Percentiles rank a stretch among this genome's conserved stretches.
Conservation (phyloP, 1,284 basidiomycete species). For the Ceratobasidium papillatum region DNA sequence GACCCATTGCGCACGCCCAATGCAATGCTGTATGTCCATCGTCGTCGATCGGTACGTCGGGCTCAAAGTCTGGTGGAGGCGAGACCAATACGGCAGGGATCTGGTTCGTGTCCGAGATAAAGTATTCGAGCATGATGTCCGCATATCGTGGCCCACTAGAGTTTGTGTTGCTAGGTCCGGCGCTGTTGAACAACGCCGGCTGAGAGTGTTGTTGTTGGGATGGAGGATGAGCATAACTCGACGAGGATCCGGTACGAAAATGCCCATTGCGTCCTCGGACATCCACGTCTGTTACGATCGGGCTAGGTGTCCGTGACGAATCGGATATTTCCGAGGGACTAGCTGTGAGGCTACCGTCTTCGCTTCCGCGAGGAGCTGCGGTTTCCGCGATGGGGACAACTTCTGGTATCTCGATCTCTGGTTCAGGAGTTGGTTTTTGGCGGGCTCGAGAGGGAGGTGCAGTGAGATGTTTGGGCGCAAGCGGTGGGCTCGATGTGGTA, state of each 20-base stretch:
- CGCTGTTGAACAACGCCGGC: slow-evolving; percentile 29
- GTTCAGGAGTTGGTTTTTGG: slow-evolving; percentile 19
- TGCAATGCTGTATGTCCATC: slow-evolving; percentile 98
- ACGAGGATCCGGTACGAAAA: slow-evolving; percentile 50
- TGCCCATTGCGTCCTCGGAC: slow-evolving; percentile 17
- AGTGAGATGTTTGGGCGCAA: slow-evolving; percentile 95
- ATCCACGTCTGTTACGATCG: slow-evolving; percentile 64
- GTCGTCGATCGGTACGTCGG: slow-evolving; percentile 97
- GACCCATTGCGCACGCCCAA: slow-evolving; percentile 99
- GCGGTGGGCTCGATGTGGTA: slow-evolving; percentile 87
- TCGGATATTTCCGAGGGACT: slow-evolving; percentile 86
- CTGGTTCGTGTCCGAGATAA: slow-evolving; percentile 96
- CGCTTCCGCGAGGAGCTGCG: slow-evolving; percentile 62
- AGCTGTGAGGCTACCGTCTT: slow-evolving; percentile 85
- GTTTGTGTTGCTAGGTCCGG: slow-evolving; percentile 13
- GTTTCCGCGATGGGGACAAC: neutral
- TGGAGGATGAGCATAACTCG: slow-evolving; percentile 48
- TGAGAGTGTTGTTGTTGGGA: slow-evolving; percentile 1
- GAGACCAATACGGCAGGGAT: slow-evolving; percentile 88
- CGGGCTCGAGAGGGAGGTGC: slow-evolving; percentile 61
- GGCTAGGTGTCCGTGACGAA: slow-evolving; percentile 89
- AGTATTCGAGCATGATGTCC: slow-evolving; percentile 98
- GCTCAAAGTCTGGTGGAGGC: slow-evolving; percentile 92
- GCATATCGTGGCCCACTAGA: slow-evolving; percentile 65
- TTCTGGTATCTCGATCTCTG: neutral